Percentiles rank a stretch among this genome's conserved stretches.
phyloP scores from a whole-genome alignment of 257 asterid species.

The Cinchona pubescens region DNA sequence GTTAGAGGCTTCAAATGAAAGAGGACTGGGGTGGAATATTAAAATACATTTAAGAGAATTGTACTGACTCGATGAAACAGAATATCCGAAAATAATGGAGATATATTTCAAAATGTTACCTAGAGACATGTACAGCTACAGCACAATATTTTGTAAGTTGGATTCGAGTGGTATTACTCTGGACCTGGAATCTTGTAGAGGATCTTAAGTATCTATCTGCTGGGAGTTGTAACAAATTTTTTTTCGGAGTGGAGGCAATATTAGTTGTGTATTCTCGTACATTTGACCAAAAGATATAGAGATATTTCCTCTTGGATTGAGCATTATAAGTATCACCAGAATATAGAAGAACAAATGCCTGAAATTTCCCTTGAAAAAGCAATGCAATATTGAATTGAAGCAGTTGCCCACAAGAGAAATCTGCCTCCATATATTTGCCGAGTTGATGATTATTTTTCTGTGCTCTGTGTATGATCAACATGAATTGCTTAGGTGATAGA shows the following conservation, averaged over 20 bases:
- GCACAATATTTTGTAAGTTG: too few species aligned
- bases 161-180: conserved; percentile 4
- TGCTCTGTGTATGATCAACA: neutral
- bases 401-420: neutral
- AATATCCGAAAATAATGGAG: too few species aligned
- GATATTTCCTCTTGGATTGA: neutral
- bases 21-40: neutral
- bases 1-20: neutral
- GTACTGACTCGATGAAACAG: too few species aligned
- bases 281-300: neutral
- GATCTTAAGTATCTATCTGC: neutral
- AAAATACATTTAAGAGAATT: too few species aligned
- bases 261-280: neutral
- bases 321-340: neutral
- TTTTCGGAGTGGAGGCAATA: neutral
- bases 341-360: neutral
- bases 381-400: neutral
- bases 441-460: neutral
- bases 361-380: neutral
- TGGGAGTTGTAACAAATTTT: neutral
- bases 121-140: neutral
- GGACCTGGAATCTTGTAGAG: neutral
- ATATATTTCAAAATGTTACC: neutral
- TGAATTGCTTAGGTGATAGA: neutral
- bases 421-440: neutral